These are phyloP conservation scores for Striga asiatica DNA, from an alignment of 257 asterid species.

Conservation along the genomic window DNA sequence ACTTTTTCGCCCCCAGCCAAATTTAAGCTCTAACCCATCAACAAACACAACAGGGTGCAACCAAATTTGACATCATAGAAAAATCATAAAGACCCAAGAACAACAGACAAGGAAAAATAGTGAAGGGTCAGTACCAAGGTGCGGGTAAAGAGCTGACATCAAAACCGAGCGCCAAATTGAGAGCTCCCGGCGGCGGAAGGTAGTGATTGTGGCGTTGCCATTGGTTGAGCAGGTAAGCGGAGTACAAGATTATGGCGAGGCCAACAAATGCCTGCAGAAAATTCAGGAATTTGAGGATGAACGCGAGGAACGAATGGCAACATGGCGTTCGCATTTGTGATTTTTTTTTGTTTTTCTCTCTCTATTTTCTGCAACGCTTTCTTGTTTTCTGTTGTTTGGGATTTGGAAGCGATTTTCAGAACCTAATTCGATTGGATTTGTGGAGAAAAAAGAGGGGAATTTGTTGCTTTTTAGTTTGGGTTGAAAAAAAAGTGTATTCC, in stretches of 20 bases:
- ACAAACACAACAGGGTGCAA: background rate
- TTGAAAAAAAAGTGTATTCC: background rate
- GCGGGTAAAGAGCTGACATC: constrained; percentile 38
- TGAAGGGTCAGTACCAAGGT: constrained; percentile 39
- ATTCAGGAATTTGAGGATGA: constrained; percentile 60
- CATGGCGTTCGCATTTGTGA: constrained; percentile 49
- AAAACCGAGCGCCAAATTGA: constrained; percentile 18
- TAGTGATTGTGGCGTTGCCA: constrained; percentile 34
- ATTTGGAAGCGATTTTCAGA: background rate
- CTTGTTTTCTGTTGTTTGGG: background rate
- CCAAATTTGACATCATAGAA: background rate
- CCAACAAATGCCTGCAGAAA: constrained; percentile 63
- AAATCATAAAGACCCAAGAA: too few relatives aligned
- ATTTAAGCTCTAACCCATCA: too few relatives aligned
- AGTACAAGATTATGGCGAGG: constrained; percentile 44
- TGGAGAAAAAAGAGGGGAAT: background rate
- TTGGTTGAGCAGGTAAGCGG: constrained; percentile 53
- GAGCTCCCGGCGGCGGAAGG: constrained; percentile 21
- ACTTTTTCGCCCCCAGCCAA: too few relatives aligned
- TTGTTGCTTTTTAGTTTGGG: background rate
- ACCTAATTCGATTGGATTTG: background rate
- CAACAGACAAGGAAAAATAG: background rate
- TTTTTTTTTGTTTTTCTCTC: too few relatives aligned
- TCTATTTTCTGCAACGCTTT: too few relatives aligned
- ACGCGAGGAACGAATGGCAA: constrained; percentile 51